Evolutionary conservation across 2,329 filamentous ascomycete genomes (phyloP), one percentile per base, ranked within the genome.

Genomic region (Aspergillus uvarum): DNA sequence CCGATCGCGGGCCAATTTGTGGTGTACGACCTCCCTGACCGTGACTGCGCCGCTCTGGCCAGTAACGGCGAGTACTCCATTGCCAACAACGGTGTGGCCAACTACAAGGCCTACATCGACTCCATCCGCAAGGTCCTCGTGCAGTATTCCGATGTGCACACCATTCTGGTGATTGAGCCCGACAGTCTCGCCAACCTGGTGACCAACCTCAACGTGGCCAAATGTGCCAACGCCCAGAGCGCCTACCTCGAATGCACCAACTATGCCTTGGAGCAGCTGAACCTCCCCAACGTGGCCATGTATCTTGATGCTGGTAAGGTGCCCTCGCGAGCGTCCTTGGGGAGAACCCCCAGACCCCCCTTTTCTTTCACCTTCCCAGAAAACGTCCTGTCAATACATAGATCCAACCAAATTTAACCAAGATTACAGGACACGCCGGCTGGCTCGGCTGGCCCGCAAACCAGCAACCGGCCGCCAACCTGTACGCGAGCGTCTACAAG

Each of bases 361-460:
- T 48, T 48, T 48, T 1, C 47, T 12, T 26, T 21, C 47, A 48
- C 1, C 47, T 48, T 48, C 47, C 21, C 47, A 2, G 6, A 0
- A 16, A 26, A 19, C 10, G 6, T 1, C 11, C 22, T 11, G 12
- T 3, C 14, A 6, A 8, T 50, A 1, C 22, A 31, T 16, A 2
- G 1, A 5, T 7, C 21, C 5, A 10, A 51, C 1, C 21, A 4
- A 2, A 21, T 32, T 26, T 51, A 2, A 51, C 49, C 24, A 51
- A 21, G 1, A 8, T 0, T 14, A 14, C 19, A 74, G 72, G 72
- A 38, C 85, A 88, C 71, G 85, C 82, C 26, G 85, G 86, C 61
- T 88, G 86, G 86, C 79, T 88, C 48, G 85, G 85, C 67, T 88
- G 85, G 85, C 71, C 81, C 19, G 85, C 83, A 61, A 88, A 88